These are phyloP conservation scores for Plasmodium gallinaceum DNA, from an alignment of 169 alveolate genomes.

Conservation along the genomic window DNA sequence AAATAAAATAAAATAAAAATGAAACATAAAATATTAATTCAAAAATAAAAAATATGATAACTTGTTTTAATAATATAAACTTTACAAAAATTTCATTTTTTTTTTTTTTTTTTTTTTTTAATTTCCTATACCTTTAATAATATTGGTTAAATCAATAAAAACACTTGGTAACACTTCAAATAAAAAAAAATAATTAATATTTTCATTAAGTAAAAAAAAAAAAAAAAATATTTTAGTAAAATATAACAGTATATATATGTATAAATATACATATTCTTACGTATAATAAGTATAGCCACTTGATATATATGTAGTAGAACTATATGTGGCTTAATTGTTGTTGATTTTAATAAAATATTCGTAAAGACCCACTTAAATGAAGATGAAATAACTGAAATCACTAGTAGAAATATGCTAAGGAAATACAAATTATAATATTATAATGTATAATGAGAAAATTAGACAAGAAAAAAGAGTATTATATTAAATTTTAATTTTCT, in stretches of 20 bases:
- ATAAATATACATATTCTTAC: slow-evolving; percentile 29
- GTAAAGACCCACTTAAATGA: slow-evolving; percentile 65
- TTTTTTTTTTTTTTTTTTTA: neutral
- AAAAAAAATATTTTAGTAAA: neutral
- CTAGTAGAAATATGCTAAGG: slow-evolving; percentile 21
- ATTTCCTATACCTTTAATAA: slow-evolving; percentile 32
- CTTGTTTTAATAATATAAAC: neutral
- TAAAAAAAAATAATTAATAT: slow-evolving; percentile 4
- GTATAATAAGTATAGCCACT: slow-evolving; percentile 38
- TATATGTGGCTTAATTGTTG: slow-evolving; percentile 39
- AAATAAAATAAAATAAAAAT: neutral
- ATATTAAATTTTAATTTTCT: neutral
- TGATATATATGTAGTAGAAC: slow-evolving; percentile 52
- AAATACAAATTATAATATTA: too few relatives aligned
- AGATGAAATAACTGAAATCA: slow-evolving; percentile 42
- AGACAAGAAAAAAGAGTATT: too few relatives aligned
- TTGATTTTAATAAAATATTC: slow-evolving; percentile 35
- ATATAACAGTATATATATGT: neutral
- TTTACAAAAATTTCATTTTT: neutral
- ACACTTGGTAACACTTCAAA: slow-evolving; percentile 39
- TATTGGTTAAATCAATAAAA: slow-evolving; percentile 27
- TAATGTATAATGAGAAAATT: too few relatives aligned
- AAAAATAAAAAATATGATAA: neutral
- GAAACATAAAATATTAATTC: neutral
- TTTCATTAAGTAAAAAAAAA: neutral